Base-by-base conservation (phyloP, 179 eudicot species). In the Spinacia oleracea region DNA sequence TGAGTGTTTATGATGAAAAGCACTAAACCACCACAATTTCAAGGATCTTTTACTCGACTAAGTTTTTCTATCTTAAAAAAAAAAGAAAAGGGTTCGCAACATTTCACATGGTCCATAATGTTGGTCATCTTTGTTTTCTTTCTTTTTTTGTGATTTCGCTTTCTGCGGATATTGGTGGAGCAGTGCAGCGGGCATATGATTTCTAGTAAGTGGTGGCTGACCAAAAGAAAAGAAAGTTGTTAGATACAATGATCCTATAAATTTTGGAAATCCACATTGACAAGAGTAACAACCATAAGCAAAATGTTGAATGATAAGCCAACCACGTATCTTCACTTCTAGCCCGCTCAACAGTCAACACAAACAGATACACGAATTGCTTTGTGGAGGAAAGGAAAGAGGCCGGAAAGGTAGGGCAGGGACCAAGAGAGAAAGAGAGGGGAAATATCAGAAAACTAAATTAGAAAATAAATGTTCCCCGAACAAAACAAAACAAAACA, bases 1-100 rank as follows among this genome's bases (percentile, higher is more conserved):
- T 71, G 74, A 71, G 74, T 71, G 74, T 32, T 71, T 71, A 15
- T 71, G 74, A 45, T 50, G 60, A 29, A 71, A 71, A 71, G 74
- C 60, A 71, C 40, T 27, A 71, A 29, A 48, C 74, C 60, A 48
- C 74, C 21, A 50, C 60, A 50, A 71, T 25, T 46, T 70, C 38
- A 25, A 71, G 23, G 40, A 48, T 29, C 34, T 29, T 27, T 27
- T 71, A 71, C 58, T 71, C 59, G 9, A 20, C 60, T 48, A 0
- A 31, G 31, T 5, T 48, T 27, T 48, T 16, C 21, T 48, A 71
- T 29, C 59, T 48, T 71, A 29, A 29, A 71, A 18, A 29, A 71
- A 18, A 20, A 48, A 6, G 8, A 23, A 69, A 42, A 16, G 59
- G 56, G 32, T 27, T 48, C 50, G 31, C 40, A 50, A 70, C 60